Percentiles rank a stretch among this genome's conserved stretches.
phyloP scores from a whole-genome alignment of 2,329 filamentous ascomycete genomes.

The Fusarium sp. region DNA sequence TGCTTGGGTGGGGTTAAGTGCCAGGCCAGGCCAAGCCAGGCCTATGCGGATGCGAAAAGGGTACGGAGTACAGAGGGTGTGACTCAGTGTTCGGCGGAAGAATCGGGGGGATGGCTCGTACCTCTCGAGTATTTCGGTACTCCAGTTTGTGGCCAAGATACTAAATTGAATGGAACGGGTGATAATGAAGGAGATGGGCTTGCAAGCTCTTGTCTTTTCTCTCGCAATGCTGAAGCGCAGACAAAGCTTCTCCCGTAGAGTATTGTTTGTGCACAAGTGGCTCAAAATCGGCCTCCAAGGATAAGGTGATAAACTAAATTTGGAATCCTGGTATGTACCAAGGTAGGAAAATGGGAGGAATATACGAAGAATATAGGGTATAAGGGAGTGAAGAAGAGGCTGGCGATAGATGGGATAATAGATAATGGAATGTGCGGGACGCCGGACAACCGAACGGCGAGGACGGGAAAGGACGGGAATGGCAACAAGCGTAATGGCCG shows the following conservation, averaged over 20 bases:
- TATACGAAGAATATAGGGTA: not conserved
- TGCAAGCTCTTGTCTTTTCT: not conserved
- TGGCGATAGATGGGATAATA: slow-evolving; percentile 27
- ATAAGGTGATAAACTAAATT: slow-evolving; percentile 1
- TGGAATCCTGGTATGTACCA: slow-evolving; percentile 12
- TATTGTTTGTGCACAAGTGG: slow-evolving; percentile 8
- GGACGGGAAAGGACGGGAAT: slow-evolving; percentile 41
- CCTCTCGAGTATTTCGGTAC: slow-evolving; percentile 25
- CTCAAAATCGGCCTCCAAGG: slow-evolving; percentile 11
- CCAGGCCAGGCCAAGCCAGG: slow-evolving; percentile 17
- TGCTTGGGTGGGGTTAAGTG: slow-evolving; percentile 35
- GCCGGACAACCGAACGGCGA: slow-evolving; percentile 37
- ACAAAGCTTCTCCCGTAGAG: slow-evolving; percentile 3
- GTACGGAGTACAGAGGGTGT: slow-evolving; percentile 25
- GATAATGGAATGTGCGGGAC: slow-evolving; percentile 33
- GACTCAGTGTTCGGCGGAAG: slow-evolving; percentile 27
- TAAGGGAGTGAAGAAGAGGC: not conserved
- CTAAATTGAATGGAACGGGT: not conserved
- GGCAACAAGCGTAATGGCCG: slow-evolving; percentile 33
- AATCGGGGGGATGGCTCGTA: slow-evolving; percentile 20
- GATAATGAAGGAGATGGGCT: slow-evolving; percentile 7
- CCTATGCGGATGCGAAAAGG: not conserved
- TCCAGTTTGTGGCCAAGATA: slow-evolving; percentile 9
- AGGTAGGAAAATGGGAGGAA: slow-evolving; percentile 7
- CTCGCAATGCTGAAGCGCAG: slow-evolving; percentile 6